Evolutionary conservation across 2,329 filamentous ascomycete genomes (phyloP).

Genomic region (Dissoconium aciculare): DNA sequence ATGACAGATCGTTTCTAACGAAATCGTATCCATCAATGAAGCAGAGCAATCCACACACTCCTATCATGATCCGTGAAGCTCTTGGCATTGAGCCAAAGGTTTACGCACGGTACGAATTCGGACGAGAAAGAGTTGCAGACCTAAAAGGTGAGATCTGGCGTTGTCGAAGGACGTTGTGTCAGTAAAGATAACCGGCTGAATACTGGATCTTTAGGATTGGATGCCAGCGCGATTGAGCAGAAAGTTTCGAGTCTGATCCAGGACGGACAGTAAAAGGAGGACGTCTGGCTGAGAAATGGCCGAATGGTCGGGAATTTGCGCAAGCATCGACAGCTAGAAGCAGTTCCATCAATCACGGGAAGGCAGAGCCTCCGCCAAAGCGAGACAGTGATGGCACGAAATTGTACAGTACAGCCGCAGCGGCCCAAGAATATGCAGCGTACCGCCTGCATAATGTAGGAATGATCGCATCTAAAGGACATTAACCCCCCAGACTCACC

Average conservation of each 20-base stretch:
- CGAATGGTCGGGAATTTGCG: no score
- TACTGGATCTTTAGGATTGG: constrained; percentile 49
- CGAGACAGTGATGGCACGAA: no score
- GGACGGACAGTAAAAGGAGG: constrained; percentile 23
- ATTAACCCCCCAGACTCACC: no score
- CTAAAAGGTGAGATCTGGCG: constrained; percentile 37
- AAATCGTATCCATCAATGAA: constrained; percentile 97
- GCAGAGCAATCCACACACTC: constrained; percentile 89
- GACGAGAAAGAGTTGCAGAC: constrained; percentile 51
- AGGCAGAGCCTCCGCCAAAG: no score
- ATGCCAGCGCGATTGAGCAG: constrained; percentile 56
- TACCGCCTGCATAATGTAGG: no score
- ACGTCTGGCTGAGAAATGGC: no score
- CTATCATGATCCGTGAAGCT: constrained; percentile 91
- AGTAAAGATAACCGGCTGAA: constrained; percentile 4
- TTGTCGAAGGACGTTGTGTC: constrained; percentile 1
- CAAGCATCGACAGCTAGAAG: no score
- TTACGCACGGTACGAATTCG: constrained; percentile 76
- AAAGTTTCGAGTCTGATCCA: constrained; percentile 51
- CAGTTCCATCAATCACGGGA: no score
- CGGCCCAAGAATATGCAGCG: no score
- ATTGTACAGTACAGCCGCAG: no score
- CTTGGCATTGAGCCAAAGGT: constrained; percentile 69
- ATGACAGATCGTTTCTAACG: constrained; percentile 79
- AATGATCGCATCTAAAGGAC: no score